Conservation (phyloP, 257 asterid genomes). For the Buddleja alternifolia region DNA sequence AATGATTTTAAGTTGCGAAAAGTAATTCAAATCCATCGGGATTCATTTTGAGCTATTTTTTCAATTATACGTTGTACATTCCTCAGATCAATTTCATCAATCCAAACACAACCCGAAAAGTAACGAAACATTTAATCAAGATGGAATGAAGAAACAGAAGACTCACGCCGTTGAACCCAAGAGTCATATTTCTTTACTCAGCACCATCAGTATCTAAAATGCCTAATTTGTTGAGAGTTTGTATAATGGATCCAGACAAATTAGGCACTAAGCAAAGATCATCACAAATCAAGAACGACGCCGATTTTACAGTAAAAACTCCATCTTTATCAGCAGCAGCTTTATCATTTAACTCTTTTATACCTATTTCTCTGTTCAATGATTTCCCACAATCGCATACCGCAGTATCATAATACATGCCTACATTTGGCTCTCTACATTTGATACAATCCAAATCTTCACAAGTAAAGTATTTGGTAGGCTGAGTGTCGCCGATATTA, state of each 20-base stretch:
- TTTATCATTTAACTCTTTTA: too few relatives aligned
- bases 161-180: constrained; percentile 30
- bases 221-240: constrained; percentile 14
- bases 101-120: neutral
- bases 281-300: constrained; percentile 30
- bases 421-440: neutral
- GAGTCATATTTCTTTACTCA: neutral
- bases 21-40: too few relatives aligned
- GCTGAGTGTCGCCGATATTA: too few relatives aligned
- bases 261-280: constrained; percentile 24
- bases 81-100: too few relatives aligned
- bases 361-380: neutral
- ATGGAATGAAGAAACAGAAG: too few relatives aligned
- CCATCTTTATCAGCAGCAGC: neutral
- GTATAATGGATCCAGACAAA: neutral
- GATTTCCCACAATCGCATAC: constrained; percentile 23
- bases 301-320: neutral
- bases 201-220: constrained; percentile 8
- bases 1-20: too few relatives aligned
- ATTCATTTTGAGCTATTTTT: too few relatives aligned
- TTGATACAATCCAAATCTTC: too few relatives aligned
- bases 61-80: too few relatives aligned
- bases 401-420: neutral
- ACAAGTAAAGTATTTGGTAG: neutral
- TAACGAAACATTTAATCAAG: too few relatives aligned